A percentile compares a stretch with the other conserved stretches of the same genome.
Conservation (phyloP, 345 rosid genomes). For the Citrus reticulata region DNA sequence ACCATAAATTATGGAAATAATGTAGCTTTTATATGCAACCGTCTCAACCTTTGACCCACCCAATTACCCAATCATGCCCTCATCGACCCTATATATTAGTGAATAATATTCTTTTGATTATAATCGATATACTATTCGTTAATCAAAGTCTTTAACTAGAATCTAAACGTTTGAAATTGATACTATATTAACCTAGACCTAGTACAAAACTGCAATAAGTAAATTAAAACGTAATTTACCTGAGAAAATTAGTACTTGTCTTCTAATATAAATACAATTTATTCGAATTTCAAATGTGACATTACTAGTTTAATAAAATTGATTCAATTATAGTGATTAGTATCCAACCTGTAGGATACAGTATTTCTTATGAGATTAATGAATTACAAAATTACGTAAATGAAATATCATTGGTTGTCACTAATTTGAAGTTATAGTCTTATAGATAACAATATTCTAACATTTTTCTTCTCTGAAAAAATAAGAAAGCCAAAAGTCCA, state of each 20-base stretch:
- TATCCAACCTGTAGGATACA: no score
- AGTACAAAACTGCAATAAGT: no score
- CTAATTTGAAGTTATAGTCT: not conserved
- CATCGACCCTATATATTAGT: not conserved
- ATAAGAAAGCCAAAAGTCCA: not conserved
- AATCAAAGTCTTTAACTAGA: not conserved
- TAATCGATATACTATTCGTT: not conserved
- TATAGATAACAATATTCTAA: not conserved
- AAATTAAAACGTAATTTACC: no score
- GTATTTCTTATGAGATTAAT: no score
- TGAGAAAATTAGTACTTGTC: no score
- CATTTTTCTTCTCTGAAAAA: not conserved
- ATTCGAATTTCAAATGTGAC: no score
- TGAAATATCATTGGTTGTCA: no score
- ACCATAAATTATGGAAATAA: conserved; percentile 5
- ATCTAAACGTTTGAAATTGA: no score
- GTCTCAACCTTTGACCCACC: conserved; percentile 17
- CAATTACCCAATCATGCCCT: not conserved
- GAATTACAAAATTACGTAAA: no score
- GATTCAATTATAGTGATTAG: no score
- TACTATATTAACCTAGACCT: not conserved
- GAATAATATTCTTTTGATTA: not conserved
- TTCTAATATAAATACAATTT: no score
- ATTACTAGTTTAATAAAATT: no score
- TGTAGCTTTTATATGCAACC: conserved; percentile 1